Evolutionary conservation across 306 rosid genomes (phyloP).

Genomic region (Castanea sativa): DNA sequence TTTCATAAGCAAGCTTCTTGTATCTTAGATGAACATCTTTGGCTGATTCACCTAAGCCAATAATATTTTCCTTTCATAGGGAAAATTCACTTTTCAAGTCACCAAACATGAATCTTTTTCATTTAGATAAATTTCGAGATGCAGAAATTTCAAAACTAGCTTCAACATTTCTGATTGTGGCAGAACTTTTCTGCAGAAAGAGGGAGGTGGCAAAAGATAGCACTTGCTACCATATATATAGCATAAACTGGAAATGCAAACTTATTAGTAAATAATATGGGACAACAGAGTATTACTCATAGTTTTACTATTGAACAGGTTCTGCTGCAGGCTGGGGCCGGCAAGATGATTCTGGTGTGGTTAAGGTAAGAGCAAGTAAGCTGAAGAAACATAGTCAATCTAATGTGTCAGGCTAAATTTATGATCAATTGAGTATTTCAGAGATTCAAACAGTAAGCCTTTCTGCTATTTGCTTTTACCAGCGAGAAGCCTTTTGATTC

Average conservation of each 20-base stretch:
- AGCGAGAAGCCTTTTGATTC: neutral
- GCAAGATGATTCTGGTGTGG: slow-evolving; percentile 94
- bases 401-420: neutral
- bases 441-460: neutral
- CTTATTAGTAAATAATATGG: no score
- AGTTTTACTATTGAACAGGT: slow-evolving; percentile 46
- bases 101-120: neutral
- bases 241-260: no score
- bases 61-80: neutral
- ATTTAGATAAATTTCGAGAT: no score
- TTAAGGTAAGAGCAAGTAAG: slow-evolving; percentile 62
- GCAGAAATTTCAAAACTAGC: no score
- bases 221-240: no score
- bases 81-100: neutral
- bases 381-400: neutral
- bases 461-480: neutral
- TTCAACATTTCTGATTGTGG: no score
- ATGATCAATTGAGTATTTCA: neutral
- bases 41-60: neutral
- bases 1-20: neutral
- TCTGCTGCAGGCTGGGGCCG: slow-evolving; percentile 98
- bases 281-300: neutral
- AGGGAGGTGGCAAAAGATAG: no score
- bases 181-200: no score
- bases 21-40: neutral